phyloP scores from a whole-genome alignment of 257 asterid species.

The Mitragyna speciosa region DNA sequence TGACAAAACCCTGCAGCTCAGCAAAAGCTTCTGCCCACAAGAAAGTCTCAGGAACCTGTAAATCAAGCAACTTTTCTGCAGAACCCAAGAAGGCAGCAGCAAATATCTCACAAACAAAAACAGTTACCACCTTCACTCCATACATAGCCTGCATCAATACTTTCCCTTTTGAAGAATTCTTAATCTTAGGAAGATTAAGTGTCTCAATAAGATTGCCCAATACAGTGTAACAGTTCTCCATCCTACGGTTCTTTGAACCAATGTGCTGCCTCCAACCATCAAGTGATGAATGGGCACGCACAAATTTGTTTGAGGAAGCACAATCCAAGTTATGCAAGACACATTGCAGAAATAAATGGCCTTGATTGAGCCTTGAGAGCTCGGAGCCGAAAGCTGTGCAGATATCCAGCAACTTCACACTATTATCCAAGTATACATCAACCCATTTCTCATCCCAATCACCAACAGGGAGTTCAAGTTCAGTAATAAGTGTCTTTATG shows the following conservation, averaged over 20 bases:
- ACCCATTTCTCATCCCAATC: constrained; percentile 95
- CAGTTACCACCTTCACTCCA: constrained; percentile 69
- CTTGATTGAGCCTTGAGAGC: constrained; percentile 70
- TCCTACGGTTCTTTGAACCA: constrained; percentile 55
- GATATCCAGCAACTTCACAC: constrained; percentile 72
- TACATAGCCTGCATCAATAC: constrained; percentile 82
- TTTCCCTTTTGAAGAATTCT: constrained; percentile 79
- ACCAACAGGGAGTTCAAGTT: constrained; percentile 67
- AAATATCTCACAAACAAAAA: constrained; percentile 62
- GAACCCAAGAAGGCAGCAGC: constrained; percentile 75
- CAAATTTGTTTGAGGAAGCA: constrained; percentile 47
- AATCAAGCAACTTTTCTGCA: constrained; percentile 55
- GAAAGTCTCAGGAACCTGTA: constrained; percentile 41
- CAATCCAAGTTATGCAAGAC: constrained; percentile 43
- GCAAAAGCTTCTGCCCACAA: constrained; percentile 61
- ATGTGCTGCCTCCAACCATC: constrained; percentile 73
- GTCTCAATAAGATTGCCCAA: constrained; percentile 59
- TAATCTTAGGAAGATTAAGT: constrained; percentile 72
- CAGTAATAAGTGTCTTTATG: constrained; percentile 58
- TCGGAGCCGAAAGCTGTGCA: constrained; percentile 84
- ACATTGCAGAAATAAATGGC: constrained; percentile 68
- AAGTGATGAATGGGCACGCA: constrained; percentile 57
- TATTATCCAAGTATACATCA: constrained; percentile 70
- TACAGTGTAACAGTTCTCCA: constrained; percentile 59
- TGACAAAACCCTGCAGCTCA: constrained; percentile 53